A percentile compares a stretch with the other conserved stretches of the same genome.
Evolutionary conservation across 73 alveolate genomes (phyloP).

Genomic region (Paramecium biaurelia): DNA sequence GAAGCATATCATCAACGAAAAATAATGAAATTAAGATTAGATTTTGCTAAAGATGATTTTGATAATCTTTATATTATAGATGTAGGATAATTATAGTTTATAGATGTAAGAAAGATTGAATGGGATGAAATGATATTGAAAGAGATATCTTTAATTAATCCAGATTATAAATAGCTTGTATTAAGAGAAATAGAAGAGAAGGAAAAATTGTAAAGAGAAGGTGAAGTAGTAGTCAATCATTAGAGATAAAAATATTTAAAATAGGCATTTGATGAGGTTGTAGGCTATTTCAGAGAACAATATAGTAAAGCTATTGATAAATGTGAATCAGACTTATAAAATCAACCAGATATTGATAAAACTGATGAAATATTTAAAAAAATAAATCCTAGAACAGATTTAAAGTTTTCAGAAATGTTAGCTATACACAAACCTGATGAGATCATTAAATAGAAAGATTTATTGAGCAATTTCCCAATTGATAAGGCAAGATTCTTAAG

Average conservation of each 20-base stretch:
- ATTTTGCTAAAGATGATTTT: constrained; percentile 35
- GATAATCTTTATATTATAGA: background rate
- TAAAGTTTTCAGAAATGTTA: background rate
- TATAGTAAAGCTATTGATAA: background rate
- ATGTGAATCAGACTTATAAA: background rate
- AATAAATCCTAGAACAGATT: background rate
- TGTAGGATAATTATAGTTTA: background rate
- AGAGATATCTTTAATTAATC: background rate
- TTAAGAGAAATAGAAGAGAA: background rate
- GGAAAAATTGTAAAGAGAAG: background rate
- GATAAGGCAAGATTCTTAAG: background rate
- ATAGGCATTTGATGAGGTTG: background rate
- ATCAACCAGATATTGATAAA: background rate
- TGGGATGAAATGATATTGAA: constrained; percentile 37
- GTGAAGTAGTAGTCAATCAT: background rate
- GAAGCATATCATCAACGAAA: constrained; percentile 24
- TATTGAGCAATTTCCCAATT: background rate
- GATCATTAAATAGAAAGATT: background rate
- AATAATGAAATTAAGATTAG: background rate
- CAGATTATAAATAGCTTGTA: background rate
- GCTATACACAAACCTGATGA: constrained; percentile 19
- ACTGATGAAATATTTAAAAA: constrained; percentile 3
- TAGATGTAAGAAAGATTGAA: background rate
- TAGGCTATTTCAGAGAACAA: background rate
- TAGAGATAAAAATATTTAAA: background rate